Percentiles rank a stretch among this genome's conserved stretches.
Conservation (phyloP, 768 basidiomycete species). For the Lanmaoa pseudosensibilis region DNA sequence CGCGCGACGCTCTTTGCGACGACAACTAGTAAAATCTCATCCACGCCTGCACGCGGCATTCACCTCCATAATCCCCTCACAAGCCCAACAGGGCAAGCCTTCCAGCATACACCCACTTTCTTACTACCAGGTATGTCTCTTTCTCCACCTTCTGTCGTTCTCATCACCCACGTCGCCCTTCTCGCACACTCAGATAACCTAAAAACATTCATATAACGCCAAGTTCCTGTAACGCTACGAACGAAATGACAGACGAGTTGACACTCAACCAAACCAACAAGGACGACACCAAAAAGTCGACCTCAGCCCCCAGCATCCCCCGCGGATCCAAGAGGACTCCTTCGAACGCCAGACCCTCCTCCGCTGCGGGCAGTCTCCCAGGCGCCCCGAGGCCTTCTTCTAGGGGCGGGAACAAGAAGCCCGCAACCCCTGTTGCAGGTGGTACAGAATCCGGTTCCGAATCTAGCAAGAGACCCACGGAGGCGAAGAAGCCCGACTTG, state of each 20-base stretch:
- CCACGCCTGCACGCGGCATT: slow-evolving; percentile 55
- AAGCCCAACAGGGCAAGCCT: slow-evolving; percentile 90
- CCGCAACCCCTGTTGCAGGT: slow-evolving; percentile 36
- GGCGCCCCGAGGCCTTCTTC: slow-evolving; percentile 61
- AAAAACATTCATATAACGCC: slow-evolving; percentile 43
- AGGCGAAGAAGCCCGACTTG: slow-evolving; percentile 50
- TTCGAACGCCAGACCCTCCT: slow-evolving; percentile 44
- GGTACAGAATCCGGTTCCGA: slow-evolving; percentile 71
- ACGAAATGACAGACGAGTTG: slow-evolving; percentile 85
- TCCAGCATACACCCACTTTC: slow-evolving; percentile 43
- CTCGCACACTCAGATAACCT: slow-evolving; percentile 44
- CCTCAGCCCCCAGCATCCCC: slow-evolving; percentile 43
- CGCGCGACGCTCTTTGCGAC: slow-evolving; percentile 33
- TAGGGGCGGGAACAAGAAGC: slow-evolving; percentile 64
- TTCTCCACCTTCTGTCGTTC: slow-evolving; percentile 6
- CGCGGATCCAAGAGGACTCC: slow-evolving; percentile 60
- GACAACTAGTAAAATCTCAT: slow-evolving; percentile 45
- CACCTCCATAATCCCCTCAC: slow-evolving; percentile 65
- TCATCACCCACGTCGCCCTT: slow-evolving; percentile 19
- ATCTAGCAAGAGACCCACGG: slow-evolving; percentile 59
- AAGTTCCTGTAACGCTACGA: slow-evolving; percentile 57
- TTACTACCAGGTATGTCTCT: slow-evolving; percentile 46
- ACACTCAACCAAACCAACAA: slow-evolving; percentile 53
- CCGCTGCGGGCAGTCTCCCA: slow-evolving; percentile 42
- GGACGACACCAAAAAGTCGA: slow-evolving; percentile 68